These are phyloP conservation scores for Xylaria sp. DNA, from an alignment of 2,329 filamentous ascomycete species.

Conservation along the genomic window DNA sequence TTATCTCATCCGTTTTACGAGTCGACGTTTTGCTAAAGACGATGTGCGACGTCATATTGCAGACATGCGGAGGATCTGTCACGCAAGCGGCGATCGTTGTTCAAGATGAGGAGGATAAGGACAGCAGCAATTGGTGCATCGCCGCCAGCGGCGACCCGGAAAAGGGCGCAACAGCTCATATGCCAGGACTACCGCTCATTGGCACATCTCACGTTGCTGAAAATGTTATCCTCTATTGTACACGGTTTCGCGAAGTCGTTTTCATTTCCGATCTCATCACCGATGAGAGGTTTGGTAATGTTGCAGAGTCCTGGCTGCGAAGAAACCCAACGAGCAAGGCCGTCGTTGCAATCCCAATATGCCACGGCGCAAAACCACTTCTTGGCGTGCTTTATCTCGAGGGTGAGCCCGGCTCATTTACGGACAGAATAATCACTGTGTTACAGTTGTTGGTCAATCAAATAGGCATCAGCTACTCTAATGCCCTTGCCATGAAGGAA, in stretches of 20 bases:
- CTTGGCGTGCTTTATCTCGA: constrained; percentile 81
- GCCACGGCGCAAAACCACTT: constrained; percentile 75
- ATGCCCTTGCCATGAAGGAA: constrained; percentile 73
- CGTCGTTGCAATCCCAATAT: constrained; percentile 82
- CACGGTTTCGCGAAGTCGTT: constrained; percentile 78
- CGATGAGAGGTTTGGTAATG: constrained; percentile 82
- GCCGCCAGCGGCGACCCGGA: constrained; percentile 80
- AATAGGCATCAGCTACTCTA: constrained; percentile 77
- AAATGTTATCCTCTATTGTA: constrained; percentile 80
- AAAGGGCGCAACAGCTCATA: constrained; percentile 72
- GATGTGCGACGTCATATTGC: constrained; percentile 83
- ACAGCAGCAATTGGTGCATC: constrained; percentile 71
- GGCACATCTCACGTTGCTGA: constrained; percentile 76
- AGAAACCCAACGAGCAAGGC: constrained; percentile 76
- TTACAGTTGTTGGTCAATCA: constrained; percentile 80
- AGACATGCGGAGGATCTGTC: constrained; percentile 77
- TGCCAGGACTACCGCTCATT: constrained; percentile 71
- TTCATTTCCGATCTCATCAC: constrained; percentile 78
- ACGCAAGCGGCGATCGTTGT: constrained; percentile 79
- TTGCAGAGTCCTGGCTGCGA: constrained; percentile 74
- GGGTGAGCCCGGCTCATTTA: constrained; percentile 78
- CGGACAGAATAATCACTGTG: constrained; percentile 75
- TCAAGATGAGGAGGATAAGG: constrained; percentile 69
- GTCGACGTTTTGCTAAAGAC: constrained; percentile 80
- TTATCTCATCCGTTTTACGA: constrained; percentile 80